Evolutionary conservation across 169 alveolate species (phyloP).

Genomic region (Plasmodium yoelii): DNA sequence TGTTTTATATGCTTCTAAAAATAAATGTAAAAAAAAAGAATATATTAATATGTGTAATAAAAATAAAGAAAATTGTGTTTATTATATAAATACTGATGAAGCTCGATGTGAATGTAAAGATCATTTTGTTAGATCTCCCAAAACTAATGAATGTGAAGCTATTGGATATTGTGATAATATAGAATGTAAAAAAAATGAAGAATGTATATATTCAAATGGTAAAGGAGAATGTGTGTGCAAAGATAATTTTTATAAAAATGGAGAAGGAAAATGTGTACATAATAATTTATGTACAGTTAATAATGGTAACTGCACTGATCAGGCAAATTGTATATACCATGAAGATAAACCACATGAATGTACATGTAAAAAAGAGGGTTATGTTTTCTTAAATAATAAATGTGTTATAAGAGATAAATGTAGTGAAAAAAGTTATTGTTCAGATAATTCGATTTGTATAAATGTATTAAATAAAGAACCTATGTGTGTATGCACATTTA

Average conservation of each 20-base stretch:
- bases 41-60: conserved; percentile 22
- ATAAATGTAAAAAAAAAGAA: conserved; percentile 59
- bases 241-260: conserved; percentile 30
- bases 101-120: conserved; percentile 25
- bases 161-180: conserved; percentile 15
- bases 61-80: conserved; percentile 24
- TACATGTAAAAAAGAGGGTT: conserved; percentile 41
- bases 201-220: conserved; percentile 8
- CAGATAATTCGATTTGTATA: conserved; percentile 67
- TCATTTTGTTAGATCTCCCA: not conserved
- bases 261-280: conserved; percentile 18
- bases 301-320: conserved; percentile 41
- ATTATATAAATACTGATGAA: conserved; percentile 26
- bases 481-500: conserved; percentile 56
- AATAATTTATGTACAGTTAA: conserved; percentile 32
- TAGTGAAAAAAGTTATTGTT: conserved; percentile 10
- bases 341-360: conserved; percentile 49
- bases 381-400: conserved; percentile 11
- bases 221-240: conserved; percentile 40
- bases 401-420: conserved; percentile 57
- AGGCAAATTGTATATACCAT: conserved; percentile 40
- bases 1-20: conserved; percentile 12
- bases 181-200: conserved; percentile 28
- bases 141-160: conserved; percentile 22
- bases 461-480: conserved; percentile 56